Percentiles rank a stretch among this genome's conserved stretches.
Evolutionary conservation across 2,329 filamentous ascomycete genomes (phyloP).

Genomic region (Cladobotryum protrusum): DNA sequence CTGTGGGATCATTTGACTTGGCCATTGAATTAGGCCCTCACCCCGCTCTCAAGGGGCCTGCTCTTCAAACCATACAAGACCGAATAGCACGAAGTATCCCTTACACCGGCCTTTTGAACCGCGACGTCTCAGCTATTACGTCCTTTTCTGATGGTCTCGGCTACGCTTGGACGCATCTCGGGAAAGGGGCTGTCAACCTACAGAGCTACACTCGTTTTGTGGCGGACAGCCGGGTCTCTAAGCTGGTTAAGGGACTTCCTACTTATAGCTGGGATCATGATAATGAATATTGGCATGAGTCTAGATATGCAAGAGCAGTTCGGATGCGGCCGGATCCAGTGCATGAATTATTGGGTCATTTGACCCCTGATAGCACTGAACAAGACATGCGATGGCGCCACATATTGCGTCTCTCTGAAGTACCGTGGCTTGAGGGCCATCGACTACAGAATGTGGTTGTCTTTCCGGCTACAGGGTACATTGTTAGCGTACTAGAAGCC

Average conservation of each 20-base stretch:
- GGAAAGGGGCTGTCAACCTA: neutral
- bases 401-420: too few species aligned
- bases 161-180: neutral
- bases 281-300: neutral
- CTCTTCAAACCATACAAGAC: neutral
- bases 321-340: neutral
- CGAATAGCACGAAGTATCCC: neutral
- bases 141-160: neutral
- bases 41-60: neutral
- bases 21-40: neutral
- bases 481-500: too few species aligned
- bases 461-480: too few species aligned
- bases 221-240: neutral
- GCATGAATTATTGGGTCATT: conserved; percentile 34
- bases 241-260: neutral
- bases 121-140: neutral
- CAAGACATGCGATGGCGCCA: too few species aligned
- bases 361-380: neutral
- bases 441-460: too few species aligned
- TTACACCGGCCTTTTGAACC: neutral
- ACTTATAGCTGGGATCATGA: conserved; percentile 1
- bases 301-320: neutral
- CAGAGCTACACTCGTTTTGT: neutral
- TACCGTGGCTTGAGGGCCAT: too few species aligned
- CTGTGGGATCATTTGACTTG: neutral